Evolutionary conservation across 495 filamentous ascomycete species (phyloP), one percentile per base, ranked within the genome.

Genomic region (Baudoinia panamericana): DNA sequence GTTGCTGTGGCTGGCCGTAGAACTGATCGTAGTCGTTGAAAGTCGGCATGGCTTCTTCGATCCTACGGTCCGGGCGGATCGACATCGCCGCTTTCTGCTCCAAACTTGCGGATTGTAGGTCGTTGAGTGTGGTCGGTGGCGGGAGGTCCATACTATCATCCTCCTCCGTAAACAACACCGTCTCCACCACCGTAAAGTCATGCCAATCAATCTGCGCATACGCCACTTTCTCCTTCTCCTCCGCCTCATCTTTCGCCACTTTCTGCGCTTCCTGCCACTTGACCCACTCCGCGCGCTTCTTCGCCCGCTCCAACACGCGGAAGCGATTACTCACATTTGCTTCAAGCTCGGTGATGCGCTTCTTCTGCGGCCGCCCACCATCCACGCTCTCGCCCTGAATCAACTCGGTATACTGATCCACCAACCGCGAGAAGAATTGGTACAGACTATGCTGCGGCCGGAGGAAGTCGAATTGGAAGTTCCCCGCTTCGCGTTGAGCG

Each of bases 151-250:
- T 71, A 50, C 85, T 73, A 46, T 94, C 86, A 59, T 96, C 90
- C 30, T 70, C 69, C 49, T 94, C 92, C 39, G 74, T 84, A 61
- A 97, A 97, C 20, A 81, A 62, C n/a, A 96, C 84, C 2, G 88
- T 95, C 62, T 95, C 90, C 17, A 95, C 86, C 20, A 97, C 78
- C 18, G 87, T 80, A 48, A 96, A 96, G 59, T 96, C 90, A 52
- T 94, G 85, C 90, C 90, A 97, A 57, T 97, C 90, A 49, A 97
- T 90, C 53, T 88, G 79, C 7, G 82, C 78, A 54, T 88, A 96
- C 46, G 82, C 73, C 16, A 92, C 34, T 39, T 75, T 75, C 59
- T 94, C 85, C 52, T 81, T 75, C 56, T 93, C 84, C 30, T 78
- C 80, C 46, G 87, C 75, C 53, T 93, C 84, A 51, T 93, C 86